Percentiles rank a stretch among this genome's conserved stretches.
Evolutionary conservation across 176 grass and related monocot genomes (phyloP).

Genomic region (sorghum (Sorghum bicolor)): DNA sequence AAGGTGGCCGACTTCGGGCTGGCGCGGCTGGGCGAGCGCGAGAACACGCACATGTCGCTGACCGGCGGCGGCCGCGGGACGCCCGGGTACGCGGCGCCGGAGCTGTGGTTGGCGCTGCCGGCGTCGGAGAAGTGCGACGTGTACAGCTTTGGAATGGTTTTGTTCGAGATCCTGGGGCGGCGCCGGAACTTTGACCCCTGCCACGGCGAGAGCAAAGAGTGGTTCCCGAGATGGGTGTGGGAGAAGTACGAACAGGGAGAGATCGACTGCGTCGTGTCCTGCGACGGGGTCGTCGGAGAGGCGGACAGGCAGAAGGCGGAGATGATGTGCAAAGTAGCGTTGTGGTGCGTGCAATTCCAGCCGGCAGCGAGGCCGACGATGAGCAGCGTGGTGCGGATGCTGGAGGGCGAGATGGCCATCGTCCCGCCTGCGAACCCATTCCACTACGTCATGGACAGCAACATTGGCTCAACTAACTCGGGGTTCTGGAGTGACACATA

Average conservation of each 20-base stretch:
- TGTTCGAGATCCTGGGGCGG: conserved; percentile 54
- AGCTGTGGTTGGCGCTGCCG: conserved; percentile 63
- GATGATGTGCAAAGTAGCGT: conserved; percentile 73
- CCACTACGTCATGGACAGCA: conserved; percentile 32
- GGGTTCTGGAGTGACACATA: not conserved
- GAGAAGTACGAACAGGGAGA: conserved; percentile 47
- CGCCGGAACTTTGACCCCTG: conserved; percentile 48
- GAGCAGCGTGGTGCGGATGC: conserved; percentile 71
- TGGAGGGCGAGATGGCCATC: conserved; percentile 70
- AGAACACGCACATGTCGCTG: conserved; percentile 39
- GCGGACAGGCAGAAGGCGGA: conserved; percentile 42
- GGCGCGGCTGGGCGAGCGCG: conserved; percentile 35
- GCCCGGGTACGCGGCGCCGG: conserved; percentile 60
- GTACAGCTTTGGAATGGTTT: conserved; percentile 57
- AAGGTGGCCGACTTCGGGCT: conserved; percentile 74
- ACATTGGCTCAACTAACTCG: not conserved
- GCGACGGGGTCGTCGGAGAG: conserved; percentile 27
- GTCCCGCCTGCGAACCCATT: conserved; percentile 69
- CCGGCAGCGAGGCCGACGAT: conserved; percentile 56
- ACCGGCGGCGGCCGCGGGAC: conserved; percentile 56
- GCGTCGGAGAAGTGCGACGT: conserved; percentile 66
- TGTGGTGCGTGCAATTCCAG: conserved; percentile 80
- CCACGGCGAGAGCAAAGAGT: conserved; percentile 46
- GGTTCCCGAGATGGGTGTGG: conserved; percentile 79
- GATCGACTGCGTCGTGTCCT: conserved; percentile 25